These are phyloP conservation scores for Orobanche coerulescens DNA, from an alignment of 257 asterid genomes.

Conservation along the genomic window DNA sequence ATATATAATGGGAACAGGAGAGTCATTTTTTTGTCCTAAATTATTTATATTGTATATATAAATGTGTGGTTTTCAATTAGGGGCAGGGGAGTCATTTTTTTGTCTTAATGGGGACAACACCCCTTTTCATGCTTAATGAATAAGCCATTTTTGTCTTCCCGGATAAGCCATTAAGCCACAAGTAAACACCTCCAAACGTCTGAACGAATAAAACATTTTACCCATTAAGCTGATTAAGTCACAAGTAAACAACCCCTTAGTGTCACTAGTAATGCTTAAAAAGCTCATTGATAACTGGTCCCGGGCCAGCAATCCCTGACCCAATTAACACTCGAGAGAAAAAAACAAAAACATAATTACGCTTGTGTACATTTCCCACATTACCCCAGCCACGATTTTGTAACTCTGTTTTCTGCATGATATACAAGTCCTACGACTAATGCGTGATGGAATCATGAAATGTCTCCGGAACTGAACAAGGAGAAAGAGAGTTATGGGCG, in stretches of 20 bases:
- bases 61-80: no score
- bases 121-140: no score
- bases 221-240: not conserved
- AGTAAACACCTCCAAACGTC: no score
- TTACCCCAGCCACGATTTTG: conserved; percentile 12
- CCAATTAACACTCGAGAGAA: not conserved
- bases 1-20: no score
- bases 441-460: conserved; percentile 3
- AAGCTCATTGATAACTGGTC: not conserved
- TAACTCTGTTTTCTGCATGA: conserved; percentile 17
- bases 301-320: not conserved
- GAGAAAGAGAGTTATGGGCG: conserved; percentile 23
- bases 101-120: no score
- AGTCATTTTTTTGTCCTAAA: no score
- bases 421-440: conserved; percentile 29
- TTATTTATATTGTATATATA: no score
- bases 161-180: no score
- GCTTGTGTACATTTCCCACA: conserved; percentile 1
- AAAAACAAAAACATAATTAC: conserved; percentile 8
- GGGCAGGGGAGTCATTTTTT: no score
- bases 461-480: conserved; percentile 22
- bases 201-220: no score
- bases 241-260: not conserved
- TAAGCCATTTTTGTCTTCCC: no score
- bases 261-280: not conserved